These are phyloP conservation scores for Allium sativum DNA, from an alignment of 106 monocot species.

Conservation along the genomic window DNA sequence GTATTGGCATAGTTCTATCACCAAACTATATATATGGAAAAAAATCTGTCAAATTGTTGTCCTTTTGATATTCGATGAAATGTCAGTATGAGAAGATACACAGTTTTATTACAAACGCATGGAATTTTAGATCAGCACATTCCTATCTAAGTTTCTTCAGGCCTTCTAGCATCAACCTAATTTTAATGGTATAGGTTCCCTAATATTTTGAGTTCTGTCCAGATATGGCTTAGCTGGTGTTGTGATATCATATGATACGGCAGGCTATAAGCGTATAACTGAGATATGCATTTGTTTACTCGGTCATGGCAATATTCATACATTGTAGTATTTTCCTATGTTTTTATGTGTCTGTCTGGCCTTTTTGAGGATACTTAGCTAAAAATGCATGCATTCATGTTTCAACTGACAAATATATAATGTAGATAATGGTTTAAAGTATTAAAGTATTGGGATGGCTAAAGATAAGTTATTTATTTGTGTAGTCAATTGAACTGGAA, in stretches of 20 bases:
- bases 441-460: neutral
- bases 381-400: neutral
- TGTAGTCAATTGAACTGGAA: no score
- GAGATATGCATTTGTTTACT: slow-evolving; percentile 37
- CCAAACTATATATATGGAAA: no score
- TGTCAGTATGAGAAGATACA: slow-evolving; percentile 92
- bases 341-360: neutral
- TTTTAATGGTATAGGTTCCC: neutral
- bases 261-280: slow-evolving; percentile 57
- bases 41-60: no score
- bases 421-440: neutral
- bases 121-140: no score
- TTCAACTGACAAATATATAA: neutral
- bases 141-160: no score
- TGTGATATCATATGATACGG: slow-evolving; percentile 70
- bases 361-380: no score
- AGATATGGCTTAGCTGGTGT: slow-evolving; percentile 93
- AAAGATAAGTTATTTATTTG: neutral
- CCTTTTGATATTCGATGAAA: neutral
- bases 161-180: no score
- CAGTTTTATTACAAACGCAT: slow-evolving; percentile 73
- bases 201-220: neutral
- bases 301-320: neutral
- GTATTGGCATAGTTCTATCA: neutral
- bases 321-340: neutral